phyloP scores from a whole-genome alignment of 305 asterid genomes.

The Fraxinus sp. region DNA sequence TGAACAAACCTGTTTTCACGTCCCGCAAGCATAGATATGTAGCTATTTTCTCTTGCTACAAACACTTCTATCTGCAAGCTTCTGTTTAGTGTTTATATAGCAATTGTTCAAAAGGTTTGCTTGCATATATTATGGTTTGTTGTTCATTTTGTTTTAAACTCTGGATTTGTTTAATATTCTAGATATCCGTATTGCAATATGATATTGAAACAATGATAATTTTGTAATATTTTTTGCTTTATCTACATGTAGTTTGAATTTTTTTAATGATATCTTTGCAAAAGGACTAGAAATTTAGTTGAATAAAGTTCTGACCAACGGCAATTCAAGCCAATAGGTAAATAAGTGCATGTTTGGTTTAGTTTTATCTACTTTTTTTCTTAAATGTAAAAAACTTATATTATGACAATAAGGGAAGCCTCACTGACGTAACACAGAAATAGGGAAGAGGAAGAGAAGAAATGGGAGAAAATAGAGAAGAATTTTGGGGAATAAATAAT shows the following conservation, averaged over 20 bases:
- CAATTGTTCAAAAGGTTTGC: constrained; percentile 6
- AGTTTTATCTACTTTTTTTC: neutral
- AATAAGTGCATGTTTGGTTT: neutral
- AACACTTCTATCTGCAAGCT: neutral
- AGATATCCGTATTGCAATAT: neutral
- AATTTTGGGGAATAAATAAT: neutral
- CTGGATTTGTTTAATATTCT: neutral
- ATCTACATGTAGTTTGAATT: neutral
- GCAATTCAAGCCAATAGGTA: neutral
- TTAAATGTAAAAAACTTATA: neutral
- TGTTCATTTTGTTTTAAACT: neutral
- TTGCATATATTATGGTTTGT: neutral
- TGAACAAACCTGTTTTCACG: neutral
- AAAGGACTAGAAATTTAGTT: neutral
- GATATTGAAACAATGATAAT: neutral
- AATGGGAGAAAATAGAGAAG: neutral
- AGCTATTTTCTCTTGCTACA: constrained; percentile 1
- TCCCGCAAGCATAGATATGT: neutral
- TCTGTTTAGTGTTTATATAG: neutral
- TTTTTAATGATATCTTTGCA: neutral
- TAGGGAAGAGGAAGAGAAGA: neutral
- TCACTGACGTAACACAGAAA: neutral
- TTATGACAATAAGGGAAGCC: neutral
- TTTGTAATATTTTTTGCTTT: neutral
- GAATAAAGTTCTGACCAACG: neutral